phyloP scores from a whole-genome alignment of 2,329 filamentous ascomycete species.

The Sclerotinia subarctica region DNA sequence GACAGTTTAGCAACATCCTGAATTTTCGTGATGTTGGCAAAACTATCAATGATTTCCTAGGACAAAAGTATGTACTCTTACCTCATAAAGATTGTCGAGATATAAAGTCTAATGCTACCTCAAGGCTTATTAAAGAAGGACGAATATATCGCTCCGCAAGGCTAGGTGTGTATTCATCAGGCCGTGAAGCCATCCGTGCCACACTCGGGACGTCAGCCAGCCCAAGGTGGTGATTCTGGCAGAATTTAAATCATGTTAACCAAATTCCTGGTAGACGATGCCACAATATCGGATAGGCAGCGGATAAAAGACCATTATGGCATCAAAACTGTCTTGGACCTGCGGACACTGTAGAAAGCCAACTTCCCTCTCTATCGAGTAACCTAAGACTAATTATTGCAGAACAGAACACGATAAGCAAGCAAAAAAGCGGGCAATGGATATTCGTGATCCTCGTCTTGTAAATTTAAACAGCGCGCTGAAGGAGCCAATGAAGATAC shows the following conservation, averaged over 20 bases:
- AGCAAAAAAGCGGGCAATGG: conserved; percentile 56
- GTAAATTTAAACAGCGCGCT: conserved; percentile 50
- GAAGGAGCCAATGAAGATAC: conserved; percentile 58
- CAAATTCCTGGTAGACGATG: conserved; percentile 57
- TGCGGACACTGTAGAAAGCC: conserved; percentile 65
- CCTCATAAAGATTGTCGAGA: neutral
- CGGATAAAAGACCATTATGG: conserved; percentile 57
- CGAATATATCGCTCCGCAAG: conserved; percentile 67
- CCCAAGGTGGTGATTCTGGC: neutral
- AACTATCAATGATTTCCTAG: conserved; percentile 59
- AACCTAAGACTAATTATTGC: neutral
- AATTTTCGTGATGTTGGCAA: conserved; percentile 77
- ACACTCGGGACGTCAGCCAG: neutral
- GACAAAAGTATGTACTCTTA: conserved; percentile 47
- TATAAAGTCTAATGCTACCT: conserved; percentile 19
- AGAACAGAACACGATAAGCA: conserved; percentile 73
- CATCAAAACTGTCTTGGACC: conserved; percentile 72
- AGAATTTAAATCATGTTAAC: neutral
- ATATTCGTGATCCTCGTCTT: conserved; percentile 45
- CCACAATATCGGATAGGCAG: conserved; percentile 61
- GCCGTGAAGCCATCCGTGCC: neutral
- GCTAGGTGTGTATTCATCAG: conserved; percentile 44
- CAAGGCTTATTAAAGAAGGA: conserved; percentile 54
- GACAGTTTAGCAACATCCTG: conserved; percentile 54
- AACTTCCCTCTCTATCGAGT: neutral